Conservation (phyloP, 805 yeast species). For the Kregervanrija fluxuum region DNA sequence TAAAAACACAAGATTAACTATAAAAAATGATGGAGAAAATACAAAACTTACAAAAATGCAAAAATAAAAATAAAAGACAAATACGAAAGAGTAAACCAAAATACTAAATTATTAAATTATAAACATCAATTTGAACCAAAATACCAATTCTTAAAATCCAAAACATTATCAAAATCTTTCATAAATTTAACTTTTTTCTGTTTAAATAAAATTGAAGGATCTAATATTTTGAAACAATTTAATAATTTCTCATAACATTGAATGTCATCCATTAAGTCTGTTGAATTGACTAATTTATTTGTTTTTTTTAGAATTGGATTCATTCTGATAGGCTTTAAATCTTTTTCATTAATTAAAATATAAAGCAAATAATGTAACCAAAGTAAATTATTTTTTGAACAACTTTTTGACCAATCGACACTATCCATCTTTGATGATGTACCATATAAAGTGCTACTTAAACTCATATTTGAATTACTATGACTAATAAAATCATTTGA, state of each 20-base stretch:
- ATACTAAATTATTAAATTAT: not conserved
- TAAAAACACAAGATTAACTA: too few species aligned
- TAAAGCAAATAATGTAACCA: slow-evolving; percentile 63
- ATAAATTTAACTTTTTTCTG: slow-evolving; percentile 15
- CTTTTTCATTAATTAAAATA: slow-evolving; percentile 38
- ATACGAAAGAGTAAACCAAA: too few species aligned
- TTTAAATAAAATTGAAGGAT: slow-evolving; percentile 21
- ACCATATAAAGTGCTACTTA: too few species aligned
- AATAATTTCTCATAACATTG: slow-evolving; percentile 21
- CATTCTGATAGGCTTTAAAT: slow-evolving; percentile 20
- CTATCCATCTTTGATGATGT: too few species aligned
- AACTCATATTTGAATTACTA: too few species aligned
- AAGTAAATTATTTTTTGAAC: slow-evolving; percentile 46
- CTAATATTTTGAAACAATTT: slow-evolving; percentile 27
- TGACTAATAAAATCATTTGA: not conserved
- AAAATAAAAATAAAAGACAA: too few species aligned
- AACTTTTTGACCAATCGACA: slow-evolving; percentile 35
- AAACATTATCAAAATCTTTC: slow-evolving; percentile 12
- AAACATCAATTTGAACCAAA: not conserved
- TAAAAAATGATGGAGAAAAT: too few species aligned
- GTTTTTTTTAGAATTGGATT: slow-evolving; percentile 19
- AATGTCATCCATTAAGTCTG: slow-evolving; percentile 17
- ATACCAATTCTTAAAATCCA: slow-evolving; percentile 12
- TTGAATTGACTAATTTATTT: slow-evolving; percentile 11
- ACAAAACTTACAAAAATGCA: too few species aligned